phyloP scores from a whole-genome alignment of 352 stramenopile species.

The Peronospora belbahrii region DNA sequence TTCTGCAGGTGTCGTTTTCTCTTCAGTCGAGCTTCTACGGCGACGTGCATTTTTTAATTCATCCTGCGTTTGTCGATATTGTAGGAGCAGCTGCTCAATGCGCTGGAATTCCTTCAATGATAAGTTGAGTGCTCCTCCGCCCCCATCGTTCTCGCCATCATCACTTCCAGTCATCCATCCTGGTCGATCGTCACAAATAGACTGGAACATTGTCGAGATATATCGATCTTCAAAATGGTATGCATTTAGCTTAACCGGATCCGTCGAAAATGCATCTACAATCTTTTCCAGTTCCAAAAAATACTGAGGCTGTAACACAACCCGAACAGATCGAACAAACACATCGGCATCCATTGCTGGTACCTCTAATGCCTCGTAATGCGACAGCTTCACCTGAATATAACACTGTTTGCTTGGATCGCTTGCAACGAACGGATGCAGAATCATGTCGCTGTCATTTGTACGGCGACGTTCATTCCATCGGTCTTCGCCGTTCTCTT shows the following conservation, averaged over 20 bases:
- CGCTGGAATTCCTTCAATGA: conserved; percentile 78
- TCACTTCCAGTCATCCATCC: conserved; percentile 41
- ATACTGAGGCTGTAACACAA: conserved; percentile 76
- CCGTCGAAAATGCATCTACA: conserved; percentile 51
- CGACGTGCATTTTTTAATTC: conserved; percentile 37
- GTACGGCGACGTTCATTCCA: conserved; percentile 20
- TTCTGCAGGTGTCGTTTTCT: not conserved
- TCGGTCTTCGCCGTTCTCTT: conserved; percentile 32
- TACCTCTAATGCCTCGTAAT: conserved; percentile 66
- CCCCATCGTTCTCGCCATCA: conserved; percentile 26
- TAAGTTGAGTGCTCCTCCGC: conserved; percentile 38
- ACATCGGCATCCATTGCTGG: conserved; percentile 70
- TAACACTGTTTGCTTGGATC: conserved; percentile 63
- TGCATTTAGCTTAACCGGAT: conserved; percentile 11
- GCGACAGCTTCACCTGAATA: conserved; percentile 75
- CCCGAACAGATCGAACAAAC: conserved; percentile 75
- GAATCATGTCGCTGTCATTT: conserved; percentile 34
- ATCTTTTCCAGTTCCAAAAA: conserved; percentile 65
- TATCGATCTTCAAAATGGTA: conserved; percentile 21
- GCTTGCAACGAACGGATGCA: conserved; percentile 63
- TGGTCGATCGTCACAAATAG: conserved; percentile 58
- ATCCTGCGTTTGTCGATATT: conserved; percentile 74
- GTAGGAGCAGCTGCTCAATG: conserved; percentile 71
- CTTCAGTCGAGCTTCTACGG: conserved; percentile 16
- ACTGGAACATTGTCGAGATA: conserved; percentile 57